Evolutionary conservation across 306 rosid species (phyloP), one percentile per base, ranked within the genome.

Genomic region (Castanopsis chinensis): DNA sequence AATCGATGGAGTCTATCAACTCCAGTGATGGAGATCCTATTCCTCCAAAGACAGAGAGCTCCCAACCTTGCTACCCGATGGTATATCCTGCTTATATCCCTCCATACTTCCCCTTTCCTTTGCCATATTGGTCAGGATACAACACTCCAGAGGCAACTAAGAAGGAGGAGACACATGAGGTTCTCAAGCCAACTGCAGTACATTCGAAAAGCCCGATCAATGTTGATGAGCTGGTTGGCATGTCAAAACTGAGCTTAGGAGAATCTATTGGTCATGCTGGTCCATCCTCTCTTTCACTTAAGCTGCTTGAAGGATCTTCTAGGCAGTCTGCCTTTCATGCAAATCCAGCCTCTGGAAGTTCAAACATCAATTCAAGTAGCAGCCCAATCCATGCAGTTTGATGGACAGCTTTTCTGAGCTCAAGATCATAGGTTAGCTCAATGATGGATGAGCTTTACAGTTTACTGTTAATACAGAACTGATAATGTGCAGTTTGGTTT

Each of bases 261-360:
- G 99, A 93, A 54, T 76, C 98, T 19, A 85, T 87, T 27, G 97
- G 89, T 30, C 83, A 91, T 75, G 76, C 89, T 18, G 93, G 89
- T 14, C 87, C 99, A 18, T 93, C 99, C 15, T 71, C 96, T 4
- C 87, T 95, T 73, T 90, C 98, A 5, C 88, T 83, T 9, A 91
- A 95, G 65, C 91, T 95, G 64, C 82, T 77, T 17, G 90, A 95
- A 76, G 98, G 99, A 20, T 94, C 99, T 37, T 86, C 98, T 21
- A 84, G 99, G 81, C 99, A 92, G 85, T 95, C 99, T 0, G 99
- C 99, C 20, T 95, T 95, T 79, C 99, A 95, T 53, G 93, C 97
- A 57, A 93, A 92, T 41, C 93, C 99, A 19, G 69, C 87, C 14
- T 89, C 98, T 71, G 88, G 88, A 37, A 82, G 82, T 82, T 86